These are phyloP conservation scores for Candida ficus DNA, from an alignment of 805 yeast genomes.

Conservation along the genomic window DNA sequence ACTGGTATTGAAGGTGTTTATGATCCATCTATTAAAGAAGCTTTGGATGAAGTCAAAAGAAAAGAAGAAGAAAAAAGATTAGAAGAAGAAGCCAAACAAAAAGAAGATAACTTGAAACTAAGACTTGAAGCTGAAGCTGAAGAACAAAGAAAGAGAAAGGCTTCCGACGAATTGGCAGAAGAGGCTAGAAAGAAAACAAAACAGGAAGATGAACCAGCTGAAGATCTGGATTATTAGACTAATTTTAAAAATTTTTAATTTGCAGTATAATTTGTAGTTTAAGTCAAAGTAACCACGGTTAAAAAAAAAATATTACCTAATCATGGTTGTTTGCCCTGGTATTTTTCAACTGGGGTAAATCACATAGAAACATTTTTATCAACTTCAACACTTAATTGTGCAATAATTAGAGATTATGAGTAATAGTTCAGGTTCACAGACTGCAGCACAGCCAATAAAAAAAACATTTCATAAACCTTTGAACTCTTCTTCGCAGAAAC, in stretches of 20 bases:
- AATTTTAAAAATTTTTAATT: not conserved
- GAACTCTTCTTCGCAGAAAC: too few species aligned
- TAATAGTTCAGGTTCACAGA: too few species aligned
- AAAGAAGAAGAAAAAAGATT: conserved; percentile 10
- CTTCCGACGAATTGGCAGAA: conserved; percentile 16
- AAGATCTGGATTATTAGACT: conserved; percentile 16
- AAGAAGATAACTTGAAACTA: conserved; percentile 14
- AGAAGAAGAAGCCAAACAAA: conserved; percentile 16
- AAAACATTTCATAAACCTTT: conserved; percentile 20
- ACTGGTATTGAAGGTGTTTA: conserved; percentile 37
- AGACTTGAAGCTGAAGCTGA: conserved; percentile 7
- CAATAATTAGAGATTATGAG: too few species aligned
- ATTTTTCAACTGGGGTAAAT: too few species aligned
- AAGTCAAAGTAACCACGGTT: too few species aligned
- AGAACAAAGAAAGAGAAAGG: conserved; percentile 20
- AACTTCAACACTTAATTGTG: too few species aligned
- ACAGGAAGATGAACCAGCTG: conserved; percentile 1
- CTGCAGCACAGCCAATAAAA: not conserved
- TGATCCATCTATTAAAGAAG: conserved; percentile 20
- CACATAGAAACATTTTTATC: too few species aligned
- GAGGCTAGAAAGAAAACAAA: conserved; percentile 16
- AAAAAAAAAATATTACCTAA: too few species aligned
- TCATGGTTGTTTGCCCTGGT: too few species aligned
- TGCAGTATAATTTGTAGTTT: too few species aligned
- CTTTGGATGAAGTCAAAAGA: conserved; percentile 12